A percentile compares a stretch with the other conserved stretches of the same genome.
Evolutionary conservation across 1,284 basidiomycete species (phyloP).

Genomic region (Cryptococcus deneoformans): DNA sequence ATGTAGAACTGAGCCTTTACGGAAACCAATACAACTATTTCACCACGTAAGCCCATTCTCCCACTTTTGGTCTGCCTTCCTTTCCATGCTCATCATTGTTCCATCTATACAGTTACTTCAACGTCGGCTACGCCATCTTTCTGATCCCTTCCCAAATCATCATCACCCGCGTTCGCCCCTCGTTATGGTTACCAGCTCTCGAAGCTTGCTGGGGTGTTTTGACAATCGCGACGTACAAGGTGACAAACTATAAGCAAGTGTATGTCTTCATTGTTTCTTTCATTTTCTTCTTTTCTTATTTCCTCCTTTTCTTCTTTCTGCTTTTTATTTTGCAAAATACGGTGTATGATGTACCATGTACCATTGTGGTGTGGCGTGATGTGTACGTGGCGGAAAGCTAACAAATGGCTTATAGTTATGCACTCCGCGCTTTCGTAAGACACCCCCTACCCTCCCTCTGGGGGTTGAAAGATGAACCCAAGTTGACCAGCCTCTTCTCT

Average conservation of each 20-base stretch:
- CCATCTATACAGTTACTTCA: not conserved
- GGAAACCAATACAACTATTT: slow-evolving; percentile 64
- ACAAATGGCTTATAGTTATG: slow-evolving; percentile 6
- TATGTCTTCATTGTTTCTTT: slow-evolving; percentile 6
- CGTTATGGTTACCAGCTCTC: slow-evolving; percentile 22
- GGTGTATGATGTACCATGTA: not conserved
- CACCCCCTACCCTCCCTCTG: too few relatives aligned
- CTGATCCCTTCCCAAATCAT: slow-evolving; percentile 39
- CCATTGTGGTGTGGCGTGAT: not conserved
- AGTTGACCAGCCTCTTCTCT: too few relatives aligned
- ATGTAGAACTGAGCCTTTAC: slow-evolving; percentile 60
- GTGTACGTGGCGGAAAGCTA: not conserved
- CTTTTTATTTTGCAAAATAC: too few relatives aligned
- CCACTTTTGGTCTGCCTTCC: too few relatives aligned
- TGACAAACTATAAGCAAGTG: slow-evolving; percentile 25
- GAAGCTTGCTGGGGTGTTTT: slow-evolving; percentile 34
- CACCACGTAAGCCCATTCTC: slow-evolving; percentile 21
- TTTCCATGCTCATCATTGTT: too few relatives aligned
- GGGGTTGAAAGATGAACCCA: too few relatives aligned
- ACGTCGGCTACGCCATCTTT: slow-evolving; percentile 24
- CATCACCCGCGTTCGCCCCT: slow-evolving; percentile 32
- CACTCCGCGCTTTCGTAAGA: slow-evolving; percentile 18
- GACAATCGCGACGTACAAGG: slow-evolving; percentile 25
- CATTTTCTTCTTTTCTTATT: too few relatives aligned
- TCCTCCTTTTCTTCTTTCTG: too few relatives aligned